Evolutionary conservation across 768 basidiomycete genomes (phyloP).

Genomic region (Phaeolepiota aurea): DNA sequence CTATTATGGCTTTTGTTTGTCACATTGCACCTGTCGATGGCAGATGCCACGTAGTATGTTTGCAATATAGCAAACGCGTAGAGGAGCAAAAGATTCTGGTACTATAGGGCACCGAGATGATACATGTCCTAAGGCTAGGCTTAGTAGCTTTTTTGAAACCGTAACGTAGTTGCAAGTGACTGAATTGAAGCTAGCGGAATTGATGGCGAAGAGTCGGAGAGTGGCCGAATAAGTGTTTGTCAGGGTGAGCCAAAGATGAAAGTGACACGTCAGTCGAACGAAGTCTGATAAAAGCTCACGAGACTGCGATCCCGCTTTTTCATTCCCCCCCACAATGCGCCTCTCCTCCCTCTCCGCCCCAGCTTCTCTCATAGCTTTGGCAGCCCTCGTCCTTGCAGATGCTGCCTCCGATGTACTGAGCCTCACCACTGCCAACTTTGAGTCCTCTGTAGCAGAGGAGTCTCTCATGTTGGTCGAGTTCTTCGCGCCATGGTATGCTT

Average conservation of each 20-base stretch:
- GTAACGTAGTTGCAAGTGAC: too few relatives aligned
- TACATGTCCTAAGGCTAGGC: too few relatives aligned
- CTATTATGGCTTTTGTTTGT: background rate
- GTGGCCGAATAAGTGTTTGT: too few relatives aligned
- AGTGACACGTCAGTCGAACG: constrained; percentile 47
- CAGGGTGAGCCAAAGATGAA: too few relatives aligned
- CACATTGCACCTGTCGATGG: background rate
- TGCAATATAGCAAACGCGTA: too few relatives aligned
- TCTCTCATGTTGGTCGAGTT: constrained; percentile 87
- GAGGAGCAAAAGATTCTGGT: too few relatives aligned
- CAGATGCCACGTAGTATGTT: background rate
- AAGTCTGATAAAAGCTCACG: constrained; percentile 18
- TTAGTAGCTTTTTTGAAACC: too few relatives aligned
- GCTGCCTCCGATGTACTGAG: constrained; percentile 74
- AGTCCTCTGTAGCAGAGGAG: constrained; percentile 54
- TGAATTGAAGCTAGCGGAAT: too few relatives aligned
- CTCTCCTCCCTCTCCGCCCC: constrained; percentile 45
- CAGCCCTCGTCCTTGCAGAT: constrained; percentile 46
- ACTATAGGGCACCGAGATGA: too few relatives aligned
- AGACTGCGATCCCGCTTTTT: constrained; percentile 8
- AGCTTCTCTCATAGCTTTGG: constrained; percentile 42
- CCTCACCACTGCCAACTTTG: constrained; percentile 64
- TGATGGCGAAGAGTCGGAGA: too few relatives aligned
- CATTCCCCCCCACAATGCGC: constrained; percentile 47
- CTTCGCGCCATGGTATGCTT: constrained; percentile 74